Base-by-base conservation (phyloP, 208 protist genomes). In the Trypanosoma theileri region DNA sequence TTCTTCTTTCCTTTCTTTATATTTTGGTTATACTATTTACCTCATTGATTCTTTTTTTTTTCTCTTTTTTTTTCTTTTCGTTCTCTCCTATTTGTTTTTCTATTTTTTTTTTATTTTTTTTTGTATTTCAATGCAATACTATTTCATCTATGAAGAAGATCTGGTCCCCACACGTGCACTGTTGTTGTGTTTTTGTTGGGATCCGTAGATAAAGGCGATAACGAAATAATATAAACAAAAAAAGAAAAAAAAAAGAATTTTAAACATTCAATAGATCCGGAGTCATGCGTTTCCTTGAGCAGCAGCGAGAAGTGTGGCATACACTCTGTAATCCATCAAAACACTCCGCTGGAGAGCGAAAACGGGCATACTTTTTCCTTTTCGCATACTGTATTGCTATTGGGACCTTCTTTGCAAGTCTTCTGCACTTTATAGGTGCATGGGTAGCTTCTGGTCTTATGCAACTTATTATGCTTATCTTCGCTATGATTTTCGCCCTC, bases 281-380 rank as follows among this genome's bases (percentile, higher is more conserved):
- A 59, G 0, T 31, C 12, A 95, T 96, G 91, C 76, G 84, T 12
- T 73, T 95, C 45, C 69, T 95, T 55, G 77, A 92, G 41, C 82
- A 80, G 31, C 88, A 93, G 73, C 77, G 73, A 66, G 86, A 92
- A 55, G 75, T 96, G 44, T 69, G 89, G n/a, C 75, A 80, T 64
- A 87, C 81, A 12, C 77, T 96, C 12, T 63, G 73, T 13, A 70
- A 81, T 45, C 83, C 84, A 4, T 77, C 75, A 41, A 84, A 85
- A 73, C 84, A 91, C 78, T 87, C 87, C 0, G 69, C 65, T 13
- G 83, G 77, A n/a, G 90, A 96, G 65, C 69, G 87, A 16, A 93
- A 93, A 76, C 79, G 90, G 16, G 82, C 90, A 28, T 96, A 91
- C 63, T 69, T 93, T 65, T 92, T 90, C 59, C 19, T 91, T 0